Evolutionary conservation across 495 filamentous ascomycete species (phyloP).

Genomic region (Trichoderma reesei): DNA sequence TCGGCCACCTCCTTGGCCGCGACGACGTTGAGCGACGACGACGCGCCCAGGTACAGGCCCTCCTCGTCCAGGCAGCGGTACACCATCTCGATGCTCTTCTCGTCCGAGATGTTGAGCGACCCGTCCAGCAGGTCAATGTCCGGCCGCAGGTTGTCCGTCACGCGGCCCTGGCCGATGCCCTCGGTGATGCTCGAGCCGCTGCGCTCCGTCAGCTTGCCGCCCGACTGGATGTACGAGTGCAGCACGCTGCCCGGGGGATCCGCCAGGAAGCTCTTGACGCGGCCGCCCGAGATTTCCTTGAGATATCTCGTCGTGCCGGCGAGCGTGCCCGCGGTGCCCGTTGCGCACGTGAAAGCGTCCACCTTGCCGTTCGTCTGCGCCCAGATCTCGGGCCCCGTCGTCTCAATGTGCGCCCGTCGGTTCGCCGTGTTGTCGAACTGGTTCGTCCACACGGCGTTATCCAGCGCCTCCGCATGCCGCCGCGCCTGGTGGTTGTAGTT

Average conservation of each 20-base stretch:
- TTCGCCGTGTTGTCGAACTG: constrained; percentile 98
- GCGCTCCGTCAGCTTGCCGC: constrained; percentile 74
- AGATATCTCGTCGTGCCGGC: constrained; percentile 85
- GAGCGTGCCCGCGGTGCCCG: constrained; percentile 85
- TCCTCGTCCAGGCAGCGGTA: constrained; percentile 96
- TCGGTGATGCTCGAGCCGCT: constrained; percentile 87
- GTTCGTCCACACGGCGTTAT: constrained; percentile 97
- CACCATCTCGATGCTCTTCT: constrained; percentile 95
- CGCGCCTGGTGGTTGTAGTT: constrained; percentile 97
- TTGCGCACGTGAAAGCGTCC: constrained; percentile 92
- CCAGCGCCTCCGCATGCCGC: constrained; percentile 71
- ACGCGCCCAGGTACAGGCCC: constrained; percentile 90
- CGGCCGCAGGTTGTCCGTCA: constrained; percentile 83
- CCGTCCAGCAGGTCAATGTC: constrained; percentile 81
- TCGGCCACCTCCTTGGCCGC: constrained; percentile 91
- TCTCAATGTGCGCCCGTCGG: constrained; percentile 88
- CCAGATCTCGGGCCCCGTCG: constrained; percentile 96
- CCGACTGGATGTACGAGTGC: constrained; percentile 81
- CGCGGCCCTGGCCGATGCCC: constrained; percentile 93
- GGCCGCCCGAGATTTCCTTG: constrained; percentile 69
- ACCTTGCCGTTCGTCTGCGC: constrained; percentile 77
- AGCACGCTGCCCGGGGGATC: constrained; percentile 90
- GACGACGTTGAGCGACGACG: constrained; percentile 85
- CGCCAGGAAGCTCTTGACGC: constrained; percentile 82
- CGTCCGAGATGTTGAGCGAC: constrained; percentile 77